A percentile compares a stretch with the other conserved stretches of the same genome.
phyloP scores from a whole-genome alignment of 495 filamentous ascomycete species.

The Aspergillus biplanus region DNA sequence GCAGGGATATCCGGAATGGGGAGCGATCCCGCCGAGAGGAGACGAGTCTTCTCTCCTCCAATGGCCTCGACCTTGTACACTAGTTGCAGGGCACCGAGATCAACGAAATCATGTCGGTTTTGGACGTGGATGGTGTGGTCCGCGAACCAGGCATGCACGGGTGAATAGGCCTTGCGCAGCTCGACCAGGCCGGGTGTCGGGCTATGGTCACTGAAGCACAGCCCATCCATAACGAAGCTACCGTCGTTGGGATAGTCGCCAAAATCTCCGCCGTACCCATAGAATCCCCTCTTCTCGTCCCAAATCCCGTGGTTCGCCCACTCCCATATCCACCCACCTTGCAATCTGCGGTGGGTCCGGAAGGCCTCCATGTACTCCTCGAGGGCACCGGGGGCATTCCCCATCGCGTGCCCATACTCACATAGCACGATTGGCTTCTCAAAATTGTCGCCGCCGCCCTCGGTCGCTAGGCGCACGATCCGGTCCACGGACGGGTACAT shows the following conservation, averaged over 20 bases:
- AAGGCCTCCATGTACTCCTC: conserved; percentile 68
- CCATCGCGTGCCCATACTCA: conserved; percentile 74
- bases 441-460: conserved; percentile 45
- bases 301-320: conserved; percentile 73
- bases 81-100: conserved; percentile 48
- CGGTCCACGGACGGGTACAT: conserved; percentile 65
- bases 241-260: conserved; percentile 66
- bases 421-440: conserved; percentile 65
- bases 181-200: conserved; percentile 63
- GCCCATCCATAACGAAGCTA: conserved; percentile 70
- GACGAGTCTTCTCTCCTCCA: conserved; percentile 18
- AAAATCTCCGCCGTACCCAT: conserved; percentile 71
- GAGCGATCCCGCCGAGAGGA: conserved; percentile 27
- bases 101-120: conserved; percentile 58
- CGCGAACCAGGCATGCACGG: conserved; percentile 35
- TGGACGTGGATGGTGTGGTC: conserved; percentile 34
- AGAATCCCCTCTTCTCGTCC: conserved; percentile 53
- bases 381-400: conserved; percentile 69
- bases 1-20: conserved; percentile 25
- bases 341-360: conserved; percentile 56
- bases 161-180: conserved; percentile 63
- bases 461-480: conserved; percentile 43
- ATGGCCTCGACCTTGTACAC: conserved; percentile 31
- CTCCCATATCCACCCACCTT: conserved; percentile 75
- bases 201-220: conserved; percentile 58